Conservation (phyloP, 371 early-diverging fungal species). For the Mucor irregularis region DNA sequence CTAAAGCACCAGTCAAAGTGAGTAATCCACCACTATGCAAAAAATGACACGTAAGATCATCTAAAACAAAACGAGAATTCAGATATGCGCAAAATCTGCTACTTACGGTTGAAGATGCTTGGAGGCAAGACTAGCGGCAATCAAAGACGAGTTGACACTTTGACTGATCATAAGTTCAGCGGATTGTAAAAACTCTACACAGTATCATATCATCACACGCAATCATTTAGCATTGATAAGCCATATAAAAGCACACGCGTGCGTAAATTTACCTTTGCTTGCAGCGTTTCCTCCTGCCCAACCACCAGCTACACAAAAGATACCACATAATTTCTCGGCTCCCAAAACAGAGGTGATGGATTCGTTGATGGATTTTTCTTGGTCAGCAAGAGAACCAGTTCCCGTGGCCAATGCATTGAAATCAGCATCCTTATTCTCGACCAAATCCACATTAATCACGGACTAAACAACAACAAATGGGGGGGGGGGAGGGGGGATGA, state of each 20-base stretch:
- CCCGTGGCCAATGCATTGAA: slow-evolving; percentile 64
- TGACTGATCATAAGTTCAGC: slow-evolving; percentile 80
- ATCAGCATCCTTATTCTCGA: slow-evolving; percentile 71
- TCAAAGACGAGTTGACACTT: slow-evolving; percentile 80
- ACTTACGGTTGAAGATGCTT: slow-evolving; percentile 70
- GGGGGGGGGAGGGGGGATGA: neutral
- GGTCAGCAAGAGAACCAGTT: slow-evolving; percentile 51
- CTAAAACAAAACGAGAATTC: neutral
- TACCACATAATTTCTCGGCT: slow-evolving; percentile 68
- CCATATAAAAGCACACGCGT: neutral
- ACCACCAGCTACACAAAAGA: slow-evolving; percentile 95
- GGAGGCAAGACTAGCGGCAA: slow-evolving; percentile 84
- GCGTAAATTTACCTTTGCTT: slow-evolving; percentile 53
- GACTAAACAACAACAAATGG: slow-evolving; percentile 37
- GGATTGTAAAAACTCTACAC: slow-evolving; percentile 68
- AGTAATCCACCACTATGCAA: slow-evolving; percentile 76
- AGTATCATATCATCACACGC: neutral
- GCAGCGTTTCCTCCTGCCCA: slow-evolving; percentile 95
- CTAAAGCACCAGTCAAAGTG: slow-evolving; percentile 82
- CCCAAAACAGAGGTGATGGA: slow-evolving; percentile 36
- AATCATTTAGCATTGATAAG: neutral
- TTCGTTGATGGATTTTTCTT: slow-evolving; percentile 56
- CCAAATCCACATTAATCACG: slow-evolving; percentile 81
- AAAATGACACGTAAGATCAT: neutral
- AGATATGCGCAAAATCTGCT: neutral